phyloP scores from a whole-genome alignment of 2,329 filamentous ascomycete species.

The Stachybotrys chartarum region DNA sequence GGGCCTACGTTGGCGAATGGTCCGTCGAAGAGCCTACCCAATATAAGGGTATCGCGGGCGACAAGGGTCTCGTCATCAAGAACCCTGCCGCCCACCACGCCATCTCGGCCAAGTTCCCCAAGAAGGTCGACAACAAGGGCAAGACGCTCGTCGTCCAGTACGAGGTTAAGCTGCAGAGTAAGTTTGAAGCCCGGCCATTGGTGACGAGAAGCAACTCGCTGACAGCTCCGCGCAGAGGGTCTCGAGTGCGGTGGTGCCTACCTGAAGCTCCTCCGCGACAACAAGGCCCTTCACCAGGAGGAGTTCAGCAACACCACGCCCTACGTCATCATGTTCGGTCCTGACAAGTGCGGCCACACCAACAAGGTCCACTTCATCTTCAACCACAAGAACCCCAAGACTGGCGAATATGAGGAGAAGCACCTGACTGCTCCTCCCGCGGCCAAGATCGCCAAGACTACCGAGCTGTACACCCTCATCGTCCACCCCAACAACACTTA shows the following conservation, averaged over 20 bases:
- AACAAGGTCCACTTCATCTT: constrained; percentile 99
- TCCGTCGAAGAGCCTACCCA: constrained; percentile 87
- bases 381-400: constrained; percentile 99
- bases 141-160: constrained; percentile 98
- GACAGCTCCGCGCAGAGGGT: constrained; percentile 53
- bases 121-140: constrained; percentile 94
- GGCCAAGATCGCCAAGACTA: constrained; percentile 84
- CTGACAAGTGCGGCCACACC: constrained; percentile 97
- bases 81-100: constrained; percentile 96
- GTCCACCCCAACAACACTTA: constrained; percentile 96
- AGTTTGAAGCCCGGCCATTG: constrained; percentile 28
- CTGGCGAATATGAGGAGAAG: constrained; percentile 99
- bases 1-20: constrained; percentile 97
- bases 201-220: constrained; percentile 17
- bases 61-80: constrained; percentile 97
- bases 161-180: constrained; percentile 98
- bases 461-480: constrained; percentile 92
- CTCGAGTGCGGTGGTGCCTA: constrained; percentile 98
- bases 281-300: constrained; percentile 91
- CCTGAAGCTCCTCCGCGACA: constrained; percentile 97
- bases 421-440: constrained; percentile 79
- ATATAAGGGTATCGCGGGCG: constrained; percentile 86
- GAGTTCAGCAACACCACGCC: constrained; percentile 97
- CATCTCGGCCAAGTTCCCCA: constrained; percentile 97
- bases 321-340: constrained; percentile 99